Evolutionary conservation across 2,329 filamentous ascomycete species (phyloP), one percentile per base, ranked within the genome.

Genomic region (Fusarium hainanense): DNA sequence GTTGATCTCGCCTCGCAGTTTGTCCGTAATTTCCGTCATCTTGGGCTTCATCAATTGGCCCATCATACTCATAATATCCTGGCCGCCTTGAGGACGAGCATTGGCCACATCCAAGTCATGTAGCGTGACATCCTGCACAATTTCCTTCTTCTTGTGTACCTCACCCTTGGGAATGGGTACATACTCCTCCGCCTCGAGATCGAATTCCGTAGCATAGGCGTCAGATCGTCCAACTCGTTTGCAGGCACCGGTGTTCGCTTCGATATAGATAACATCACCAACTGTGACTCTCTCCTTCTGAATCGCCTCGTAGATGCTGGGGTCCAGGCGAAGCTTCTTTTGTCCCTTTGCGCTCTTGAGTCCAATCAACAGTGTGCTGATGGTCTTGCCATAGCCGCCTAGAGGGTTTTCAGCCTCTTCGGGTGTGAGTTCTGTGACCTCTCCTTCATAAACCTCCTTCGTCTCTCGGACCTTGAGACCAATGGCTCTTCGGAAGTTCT

Each of bases 51-150:
- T 98, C 77, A 99, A 84, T 82, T 99, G 96, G 76, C 96, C 96
- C 95, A 99, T 98, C 96, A 99, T 98, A 84, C 94, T 98, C 94
- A 99, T 98, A 72, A 99, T 97, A 80, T 99, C 96, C 85, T 99
- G 96, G 46, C 96, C 96, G 55, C 96, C 96, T 84, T 98, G 94
- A 7, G 96, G 96, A 76, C 95, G 87, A 16, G 96, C 92, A 77
- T 99, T 99, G 70, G 96, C 96, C 68, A 98, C 92, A 77, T 99
- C 96, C 59, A 99, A 85, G 78, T 99, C 96, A 81, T 99, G 96
- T 70, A 99, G 87, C 47, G 96, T 98, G 68, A 99, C 96, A 77
- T 99, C 96, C 80, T 99, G 96, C 37, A 99, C 96, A 74, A 99
- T 97, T 83, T 99, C 96, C 86, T 99, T 99, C 89, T 98, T 98